phyloP scores from a whole-genome alignment of 2,329 filamentous ascomycete genomes.

The Colletotrichum spinosum region DNA sequence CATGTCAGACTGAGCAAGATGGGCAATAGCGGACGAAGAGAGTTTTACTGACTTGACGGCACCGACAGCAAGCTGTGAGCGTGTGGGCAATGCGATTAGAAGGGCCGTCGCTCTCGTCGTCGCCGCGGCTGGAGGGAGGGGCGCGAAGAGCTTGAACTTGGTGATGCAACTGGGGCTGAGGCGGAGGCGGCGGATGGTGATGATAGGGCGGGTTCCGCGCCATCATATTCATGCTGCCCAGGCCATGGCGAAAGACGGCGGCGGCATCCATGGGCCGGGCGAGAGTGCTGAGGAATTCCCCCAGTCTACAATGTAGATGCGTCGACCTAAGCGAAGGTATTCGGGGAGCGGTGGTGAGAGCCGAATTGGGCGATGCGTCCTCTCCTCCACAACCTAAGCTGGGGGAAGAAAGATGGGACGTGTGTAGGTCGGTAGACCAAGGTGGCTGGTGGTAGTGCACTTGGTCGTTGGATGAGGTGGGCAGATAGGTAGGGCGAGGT shows the following conservation, averaged over 20 bases:
- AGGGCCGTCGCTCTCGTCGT: slow-evolving; percentile 62
- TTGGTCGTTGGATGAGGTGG: neutral
- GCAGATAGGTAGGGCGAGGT: neutral
- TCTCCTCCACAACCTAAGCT: slow-evolving; percentile 4
- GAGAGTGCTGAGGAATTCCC: slow-evolving; percentile 26
- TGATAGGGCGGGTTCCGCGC: slow-evolving; percentile 40
- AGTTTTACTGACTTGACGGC: slow-evolving; percentile 72
- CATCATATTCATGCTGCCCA: slow-evolving; percentile 40
- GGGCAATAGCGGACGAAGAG: slow-evolving; percentile 32
- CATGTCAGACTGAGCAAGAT: slow-evolving; percentile 9
- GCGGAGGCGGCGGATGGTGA: slow-evolving; percentile 38
- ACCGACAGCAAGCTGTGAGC: slow-evolving; percentile 82
- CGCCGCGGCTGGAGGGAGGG: slow-evolving; percentile 49
- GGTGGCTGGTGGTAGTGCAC: neutral
- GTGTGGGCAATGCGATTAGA: slow-evolving; percentile 79
- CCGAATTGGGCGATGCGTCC: neutral
- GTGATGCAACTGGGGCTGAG: slow-evolving; percentile 42
- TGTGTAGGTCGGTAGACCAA: too few relatives aligned
- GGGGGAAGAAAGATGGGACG: neutral
- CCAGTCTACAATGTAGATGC: slow-evolving; percentile 8
- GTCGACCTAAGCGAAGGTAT: neutral
- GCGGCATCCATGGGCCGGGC: slow-evolving; percentile 66
- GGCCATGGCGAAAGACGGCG: slow-evolving; percentile 69
- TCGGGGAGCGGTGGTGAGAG: neutral
- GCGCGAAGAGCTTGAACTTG: slow-evolving; percentile 46